phyloP scores from a whole-genome alignment of 257 asterid species.

The Echium plantagineum region DNA sequence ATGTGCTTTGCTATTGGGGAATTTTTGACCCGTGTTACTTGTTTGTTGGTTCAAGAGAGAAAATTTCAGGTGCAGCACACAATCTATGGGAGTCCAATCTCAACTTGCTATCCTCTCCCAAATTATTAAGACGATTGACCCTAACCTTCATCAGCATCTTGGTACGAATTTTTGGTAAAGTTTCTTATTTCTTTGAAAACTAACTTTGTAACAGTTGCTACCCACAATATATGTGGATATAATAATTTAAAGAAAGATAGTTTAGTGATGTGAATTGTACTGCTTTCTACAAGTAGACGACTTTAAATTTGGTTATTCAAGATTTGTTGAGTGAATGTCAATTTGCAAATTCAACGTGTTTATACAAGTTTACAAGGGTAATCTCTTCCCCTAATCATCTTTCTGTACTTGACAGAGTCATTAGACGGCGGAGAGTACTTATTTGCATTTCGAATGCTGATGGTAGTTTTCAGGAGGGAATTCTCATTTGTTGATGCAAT shows the following conservation, averaged over 20 bases:
- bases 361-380: no score
- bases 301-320: no score
- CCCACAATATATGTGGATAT: no score
- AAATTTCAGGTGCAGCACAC: constrained; percentile 68
- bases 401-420: constrained; percentile 50
- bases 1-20: background rate
- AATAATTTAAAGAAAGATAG: no score
- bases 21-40: constrained; percentile 15
- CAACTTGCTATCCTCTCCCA: constrained; percentile 76
- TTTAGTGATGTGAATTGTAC: no score
- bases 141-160: constrained; percentile 89
- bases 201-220: no score
- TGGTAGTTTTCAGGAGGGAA: constrained; percentile 94
- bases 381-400: background rate
- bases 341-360: no score
- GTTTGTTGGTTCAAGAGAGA: constrained; percentile 53
- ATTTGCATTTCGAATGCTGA: constrained; percentile 94
- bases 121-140: constrained; percentile 76
- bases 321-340: no score
- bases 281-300: no score
- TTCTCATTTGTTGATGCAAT: constrained; percentile 83
- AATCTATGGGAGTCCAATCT: constrained; percentile 85
- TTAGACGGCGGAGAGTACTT: constrained; percentile 94
- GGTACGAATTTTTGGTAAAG: constrained; percentile 34
- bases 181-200: constrained; percentile 1